Base-by-base conservation (phyloP, 768 basidiomycete species). In the Mycena rebaudengoi region DNA sequence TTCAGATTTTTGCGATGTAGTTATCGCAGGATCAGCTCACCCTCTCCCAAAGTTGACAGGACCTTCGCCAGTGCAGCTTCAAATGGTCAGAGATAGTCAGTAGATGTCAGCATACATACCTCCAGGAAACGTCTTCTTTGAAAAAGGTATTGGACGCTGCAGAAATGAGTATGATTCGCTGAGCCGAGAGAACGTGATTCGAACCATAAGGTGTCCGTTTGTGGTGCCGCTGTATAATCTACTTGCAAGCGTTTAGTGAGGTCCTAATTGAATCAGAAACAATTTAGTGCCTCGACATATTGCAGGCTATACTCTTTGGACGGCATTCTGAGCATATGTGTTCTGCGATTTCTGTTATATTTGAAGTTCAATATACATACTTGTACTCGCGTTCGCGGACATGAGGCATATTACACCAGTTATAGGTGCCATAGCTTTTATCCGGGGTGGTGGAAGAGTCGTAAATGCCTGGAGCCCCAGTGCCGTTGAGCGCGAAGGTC, bases 391-490 rank as follows among this genome's bases (percentile, higher is more conserved):
- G 71, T 25, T 54, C 48, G 55, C 83, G 73, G 1, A 82, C 83
- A 74, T 85, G 85, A 3, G 85, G 84, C 85, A 86, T 85, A 63
- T 84, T 85, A 51, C 85, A 85, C 83, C 83, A 84, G 62, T 84
- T 84, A 59, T 83, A 85, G 20, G 70, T 71, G 0, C 83, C 84
- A 74, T 85, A 85, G 10, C 65, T 64, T 3, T 73, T 55, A 35
- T 79, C 68, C 1, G 83, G 79, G 8, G 78, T 79, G 7, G 56
- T 66, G 0, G 83, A 84, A 0, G 79, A 82, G 60, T 73, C 77
- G 69, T 77, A 84, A 3, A 84, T 83, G 5, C 84, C 84, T 21
- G 82, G 81, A n/a, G 81, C 75, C 11, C 80, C 83, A 11, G 75
- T 73, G 8, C 82, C 82, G 63, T 74, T 74, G 23, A 85, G 55